Evolutionary conservation across 148 eudicot genomes (phyloP).

Genomic region (Hydrangea macrophylla): DNA sequence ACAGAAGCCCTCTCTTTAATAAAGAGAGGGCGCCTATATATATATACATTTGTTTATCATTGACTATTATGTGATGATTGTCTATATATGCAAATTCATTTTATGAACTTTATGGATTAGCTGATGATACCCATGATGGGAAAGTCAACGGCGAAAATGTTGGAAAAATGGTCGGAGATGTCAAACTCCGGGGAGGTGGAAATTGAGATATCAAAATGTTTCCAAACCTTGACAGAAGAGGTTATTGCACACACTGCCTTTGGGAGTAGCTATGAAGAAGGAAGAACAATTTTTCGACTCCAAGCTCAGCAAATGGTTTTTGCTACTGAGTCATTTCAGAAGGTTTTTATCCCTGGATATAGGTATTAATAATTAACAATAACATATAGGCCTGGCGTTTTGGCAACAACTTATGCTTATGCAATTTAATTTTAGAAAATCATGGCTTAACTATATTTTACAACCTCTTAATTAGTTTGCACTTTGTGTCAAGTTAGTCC

Average conservation of each 20-base stretch:
- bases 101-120: constrained; percentile 25
- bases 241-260: constrained; percentile 51
- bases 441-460: too few species aligned
- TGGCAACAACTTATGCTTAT: too few species aligned
- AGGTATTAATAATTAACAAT: constrained; percentile 24
- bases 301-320: constrained; percentile 52
- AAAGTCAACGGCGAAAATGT: constrained; percentile 47
- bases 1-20: too few species aligned
- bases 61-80: not conserved
- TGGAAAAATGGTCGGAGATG: constrained; percentile 51
- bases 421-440: too few species aligned
- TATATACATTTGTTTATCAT: too few species aligned
- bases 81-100: too few species aligned
- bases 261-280: constrained; percentile 57
- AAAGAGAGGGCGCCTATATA: too few species aligned
- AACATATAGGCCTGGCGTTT: too few species aligned
- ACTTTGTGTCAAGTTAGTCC: too few species aligned
- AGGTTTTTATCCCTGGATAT: constrained; percentile 57
- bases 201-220: constrained; percentile 64
- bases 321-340: constrained; percentile 48
- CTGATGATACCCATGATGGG: constrained; percentile 66
- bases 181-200: constrained; percentile 45
- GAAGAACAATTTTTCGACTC: constrained; percentile 48
- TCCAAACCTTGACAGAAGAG: constrained; percentile 46
- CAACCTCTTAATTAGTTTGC: too few species aligned